Evolutionary conservation across 129 eudicot genomes (phyloP), one percentile per base, ranked within the genome.

Genomic region (Solidago caesia): DNA sequence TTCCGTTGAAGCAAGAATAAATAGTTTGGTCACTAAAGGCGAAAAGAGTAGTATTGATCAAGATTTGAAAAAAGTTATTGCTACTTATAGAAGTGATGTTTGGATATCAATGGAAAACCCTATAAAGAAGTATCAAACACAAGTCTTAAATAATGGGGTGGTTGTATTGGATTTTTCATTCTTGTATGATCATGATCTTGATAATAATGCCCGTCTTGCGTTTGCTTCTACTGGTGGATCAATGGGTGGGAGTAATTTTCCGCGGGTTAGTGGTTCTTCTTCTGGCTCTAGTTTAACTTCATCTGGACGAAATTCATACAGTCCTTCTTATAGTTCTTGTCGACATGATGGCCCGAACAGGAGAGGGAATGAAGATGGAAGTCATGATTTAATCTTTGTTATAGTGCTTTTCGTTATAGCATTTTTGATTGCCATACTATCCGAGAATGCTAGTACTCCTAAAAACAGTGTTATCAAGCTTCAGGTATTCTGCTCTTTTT

Each of bases 401-500:
- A 29, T 29, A 29, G 2, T 29, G 39, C 39, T 29, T 29, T 1
- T 29, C 39, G 1, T 29, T 29, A 29, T 29, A 29, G 1, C 2
- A 2, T 29, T 1, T 29, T 1, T 29, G 39, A 29, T 29, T 29
- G 39, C 39, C 39, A 29, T 29, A 2, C 39, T 6, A 3, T n/a
- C n/a, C n/a, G n/a, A n/a, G n/a, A n/a, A n/a, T n/a, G n/a, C n/a
- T n/a, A 1, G 1, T 53, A 15, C 48, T n/a, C n/a, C 21, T 4
- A 57, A 44, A 59, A 43, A 66, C 55, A 55, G 75, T 71, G 16
- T 55, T 71, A 39, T 71, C 75, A 71, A 90, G 74, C 86, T 89
- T 58, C 97, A 92, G 92, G 96, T 89, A 82, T 29, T 29, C 39
- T 29, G 39, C 39, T 29, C 39, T 29, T 29, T 29, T 29, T 29